Evolutionary conservation across 2,329 filamentous ascomycete genomes (phyloP).

Genomic region (Cladophialophora chaetospira): DNA sequence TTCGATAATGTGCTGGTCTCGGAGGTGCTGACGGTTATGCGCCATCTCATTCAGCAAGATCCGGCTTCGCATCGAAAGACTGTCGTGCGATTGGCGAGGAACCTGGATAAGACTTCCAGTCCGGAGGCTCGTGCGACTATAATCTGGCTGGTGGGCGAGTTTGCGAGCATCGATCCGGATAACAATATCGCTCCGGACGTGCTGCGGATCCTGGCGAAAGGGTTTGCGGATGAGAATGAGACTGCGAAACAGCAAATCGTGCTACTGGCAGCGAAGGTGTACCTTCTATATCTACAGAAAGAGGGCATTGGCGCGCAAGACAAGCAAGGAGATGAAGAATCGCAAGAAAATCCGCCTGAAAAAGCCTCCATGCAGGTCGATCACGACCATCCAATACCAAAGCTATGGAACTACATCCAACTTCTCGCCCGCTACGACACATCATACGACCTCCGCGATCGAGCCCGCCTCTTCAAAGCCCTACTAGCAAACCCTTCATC

Average conservation of each 20-base stretch:
- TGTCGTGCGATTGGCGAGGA: conserved; percentile 84
- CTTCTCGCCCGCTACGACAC: conserved; percentile 88
- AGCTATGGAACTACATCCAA: conserved; percentile 82
- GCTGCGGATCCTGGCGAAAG: conserved; percentile 80
- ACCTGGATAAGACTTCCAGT: conserved; percentile 84
- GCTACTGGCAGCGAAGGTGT: conserved; percentile 92
- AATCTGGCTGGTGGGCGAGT: conserved; percentile 96
- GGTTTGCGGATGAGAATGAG: conserved; percentile 81
- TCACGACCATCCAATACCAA: conserved; percentile 64
- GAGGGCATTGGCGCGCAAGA: conserved; percentile 1
- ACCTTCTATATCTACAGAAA: conserved; percentile 74
- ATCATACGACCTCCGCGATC: conserved; percentile 91
- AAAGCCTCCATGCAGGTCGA: conserved; percentile 37
- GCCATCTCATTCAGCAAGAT: conserved; percentile 91
- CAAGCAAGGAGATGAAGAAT: background rate
- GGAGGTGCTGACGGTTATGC: conserved; percentile 90
- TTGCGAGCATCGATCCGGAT: conserved; percentile 74
- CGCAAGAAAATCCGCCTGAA: background rate
- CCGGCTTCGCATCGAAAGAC: conserved; percentile 79
- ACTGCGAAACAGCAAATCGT: conserved; percentile 88
- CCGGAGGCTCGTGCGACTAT: conserved; percentile 90
- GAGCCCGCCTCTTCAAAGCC: conserved; percentile 82
- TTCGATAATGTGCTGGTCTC: conserved; percentile 81
- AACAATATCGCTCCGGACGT: conserved; percentile 94
- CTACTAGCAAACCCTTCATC: conserved; percentile 74